Conservation (phyloP, 768 basidiomycete species). For the Porphyrellus cyaneotinctus region DNA sequence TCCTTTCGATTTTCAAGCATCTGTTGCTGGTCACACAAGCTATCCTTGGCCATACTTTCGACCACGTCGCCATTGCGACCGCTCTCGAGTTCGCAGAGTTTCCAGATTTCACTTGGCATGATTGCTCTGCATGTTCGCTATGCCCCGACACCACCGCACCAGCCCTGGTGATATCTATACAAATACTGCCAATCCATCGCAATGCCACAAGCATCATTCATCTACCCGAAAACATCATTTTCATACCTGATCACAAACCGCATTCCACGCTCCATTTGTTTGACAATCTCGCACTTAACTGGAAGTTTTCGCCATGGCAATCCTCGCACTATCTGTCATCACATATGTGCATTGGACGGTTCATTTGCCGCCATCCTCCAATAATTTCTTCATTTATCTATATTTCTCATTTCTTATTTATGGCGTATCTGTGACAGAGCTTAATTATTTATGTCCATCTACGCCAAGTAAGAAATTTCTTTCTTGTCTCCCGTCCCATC, state of each 20-base stretch:
- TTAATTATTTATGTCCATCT: slow-evolving; percentile 31
- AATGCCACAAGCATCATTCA: slow-evolving; percentile 17
- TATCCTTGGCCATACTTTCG: slow-evolving; percentile 5
- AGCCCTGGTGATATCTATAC: slow-evolving; percentile 11
- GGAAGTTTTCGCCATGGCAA: slow-evolving; percentile 10
- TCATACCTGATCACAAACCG: slow-evolving; percentile 18
- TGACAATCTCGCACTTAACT: slow-evolving; percentile 21
- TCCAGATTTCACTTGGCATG: slow-evolving; percentile 12
- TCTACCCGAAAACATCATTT: slow-evolving; percentile 20
- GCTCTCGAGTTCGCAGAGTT: slow-evolving; percentile 8
- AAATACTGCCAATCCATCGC: slow-evolving; percentile 10
- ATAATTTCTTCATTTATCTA: slow-evolving; percentile 16
- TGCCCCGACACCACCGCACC: slow-evolving; percentile 12
- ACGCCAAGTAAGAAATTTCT: slow-evolving; percentile 16
- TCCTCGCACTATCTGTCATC: slow-evolving; percentile 23
- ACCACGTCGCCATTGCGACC: slow-evolving; percentile 11
- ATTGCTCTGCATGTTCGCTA: slow-evolving; percentile 14
- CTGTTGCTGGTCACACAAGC: slow-evolving; percentile 9
- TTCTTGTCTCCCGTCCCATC: background rate
- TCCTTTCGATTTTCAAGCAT: slow-evolving; percentile 4
- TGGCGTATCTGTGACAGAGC: slow-evolving; percentile 29
- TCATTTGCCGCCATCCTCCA: slow-evolving; percentile 20
- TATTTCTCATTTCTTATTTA: slow-evolving; percentile 22
- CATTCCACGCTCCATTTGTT: slow-evolving; percentile 32
- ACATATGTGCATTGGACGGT: slow-evolving; percentile 30